A percentile compares a stretch with the other conserved stretches of the same genome.
Evolutionary conservation across 352 stramenopile genomes (phyloP).

Genomic region (Globisporangium emineosum): DNA sequence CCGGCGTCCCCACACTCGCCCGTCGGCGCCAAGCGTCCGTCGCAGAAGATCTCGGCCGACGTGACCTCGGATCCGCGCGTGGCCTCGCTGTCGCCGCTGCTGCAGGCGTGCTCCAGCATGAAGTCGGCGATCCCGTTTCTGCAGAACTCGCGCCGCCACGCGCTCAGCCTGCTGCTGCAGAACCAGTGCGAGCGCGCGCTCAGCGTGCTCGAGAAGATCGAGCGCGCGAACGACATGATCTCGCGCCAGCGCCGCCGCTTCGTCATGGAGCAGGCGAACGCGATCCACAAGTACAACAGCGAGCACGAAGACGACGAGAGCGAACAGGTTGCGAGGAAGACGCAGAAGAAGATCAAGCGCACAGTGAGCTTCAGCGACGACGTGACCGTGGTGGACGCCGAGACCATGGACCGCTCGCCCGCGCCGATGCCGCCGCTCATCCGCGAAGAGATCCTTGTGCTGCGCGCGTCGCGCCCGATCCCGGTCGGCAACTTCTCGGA

Average conservation of each 20-base stretch:
- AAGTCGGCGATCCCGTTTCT: constrained; percentile 73
- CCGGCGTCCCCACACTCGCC: constrained; percentile 49
- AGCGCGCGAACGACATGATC: constrained; percentile 78
- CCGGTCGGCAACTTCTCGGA: constrained; percentile 75
- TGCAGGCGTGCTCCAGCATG: constrained; percentile 55
- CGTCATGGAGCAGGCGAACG: constrained; percentile 62
- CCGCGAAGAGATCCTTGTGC: constrained; percentile 75
- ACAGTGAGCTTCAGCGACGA: constrained; percentile 63
- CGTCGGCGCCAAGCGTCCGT: constrained; percentile 20
- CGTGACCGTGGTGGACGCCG: constrained; percentile 37
- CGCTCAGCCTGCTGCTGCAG: constrained; percentile 59
- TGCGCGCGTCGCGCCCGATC: constrained; percentile 69
- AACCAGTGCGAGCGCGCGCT: constrained; percentile 77
- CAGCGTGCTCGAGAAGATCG: constrained; percentile 75
- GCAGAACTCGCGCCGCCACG: constrained; percentile 70
- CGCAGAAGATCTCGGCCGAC: constrained; percentile 6
- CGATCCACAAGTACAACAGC: constrained; percentile 26
- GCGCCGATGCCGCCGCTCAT: constrained; percentile 59
- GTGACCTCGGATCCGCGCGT: constrained; percentile 4
- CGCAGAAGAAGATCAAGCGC: constrained; percentile 23
- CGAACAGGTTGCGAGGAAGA: constrained; percentile 5
- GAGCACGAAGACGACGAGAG: constrained; percentile 10
- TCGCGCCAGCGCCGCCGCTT: constrained; percentile 58
- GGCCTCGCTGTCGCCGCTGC: constrained; percentile 28
- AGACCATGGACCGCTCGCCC: constrained; percentile 54